These are phyloP conservation scores for Fusarium beomiforme DNA, from an alignment of 2,329 filamentous ascomycete species.

Conservation along the genomic window DNA sequence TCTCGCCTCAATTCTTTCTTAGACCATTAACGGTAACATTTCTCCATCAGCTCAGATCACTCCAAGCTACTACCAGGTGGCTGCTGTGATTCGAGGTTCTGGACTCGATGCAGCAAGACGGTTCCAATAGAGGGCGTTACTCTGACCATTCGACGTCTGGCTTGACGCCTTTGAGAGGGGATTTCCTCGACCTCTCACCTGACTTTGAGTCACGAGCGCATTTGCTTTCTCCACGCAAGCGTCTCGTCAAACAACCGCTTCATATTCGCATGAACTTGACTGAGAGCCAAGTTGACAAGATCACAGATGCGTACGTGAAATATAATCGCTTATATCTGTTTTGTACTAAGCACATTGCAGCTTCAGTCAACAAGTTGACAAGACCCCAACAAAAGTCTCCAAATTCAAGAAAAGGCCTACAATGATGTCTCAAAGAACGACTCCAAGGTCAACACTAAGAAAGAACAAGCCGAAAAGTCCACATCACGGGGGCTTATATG, in stretches of 20 bases:
- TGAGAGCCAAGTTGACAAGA: constrained; percentile 59
- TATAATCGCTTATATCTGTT: no score
- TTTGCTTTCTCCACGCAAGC: constrained; percentile 50
- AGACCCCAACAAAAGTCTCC: constrained; percentile 36
- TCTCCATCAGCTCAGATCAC: background rate
- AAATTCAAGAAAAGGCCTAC: constrained; percentile 30
- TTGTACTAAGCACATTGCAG: constrained; percentile 36
- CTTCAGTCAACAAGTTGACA: constrained; percentile 47
- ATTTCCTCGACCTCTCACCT: constrained; percentile 51
- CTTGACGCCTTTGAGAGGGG: constrained; percentile 48
- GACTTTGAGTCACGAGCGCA: constrained; percentile 42
- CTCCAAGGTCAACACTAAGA: constrained; percentile 36
- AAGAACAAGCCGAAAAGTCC: constrained; percentile 16
- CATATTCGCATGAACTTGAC: constrained; percentile 61
- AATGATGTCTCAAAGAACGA: constrained; percentile 31
- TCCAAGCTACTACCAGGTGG: constrained; percentile 1
- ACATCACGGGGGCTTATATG: background rate
- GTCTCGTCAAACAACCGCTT: constrained; percentile 50
- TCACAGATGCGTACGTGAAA: constrained; percentile 56
- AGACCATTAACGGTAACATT: background rate
- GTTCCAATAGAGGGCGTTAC: constrained; percentile 30
- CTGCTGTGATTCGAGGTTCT: constrained; percentile 3
- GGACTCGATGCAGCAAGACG: constrained; percentile 32
- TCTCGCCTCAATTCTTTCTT: background rate
- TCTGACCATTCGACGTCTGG: constrained; percentile 40